phyloP scores from a whole-genome alignment of 768 basidiomycete species.

The Trametes gibbosa region DNA sequence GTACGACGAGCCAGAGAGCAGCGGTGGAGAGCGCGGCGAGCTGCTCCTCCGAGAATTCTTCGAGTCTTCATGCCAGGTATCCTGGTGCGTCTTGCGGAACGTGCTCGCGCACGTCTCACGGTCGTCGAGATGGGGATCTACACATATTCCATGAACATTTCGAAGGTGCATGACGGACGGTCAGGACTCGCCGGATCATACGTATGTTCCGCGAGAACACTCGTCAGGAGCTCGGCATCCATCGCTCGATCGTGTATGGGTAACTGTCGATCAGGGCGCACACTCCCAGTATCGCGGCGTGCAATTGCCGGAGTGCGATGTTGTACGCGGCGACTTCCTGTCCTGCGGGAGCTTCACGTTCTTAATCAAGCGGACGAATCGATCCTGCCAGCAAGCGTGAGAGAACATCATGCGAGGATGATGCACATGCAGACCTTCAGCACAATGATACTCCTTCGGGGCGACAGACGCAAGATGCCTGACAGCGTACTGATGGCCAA shows the following conservation, averaged over 20 bases:
- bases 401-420: conserved; percentile 8
- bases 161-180: too few relatives aligned
- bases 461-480: conserved; percentile 79
- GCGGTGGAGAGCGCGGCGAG: conserved; percentile 75
- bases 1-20: conserved; percentile 83
- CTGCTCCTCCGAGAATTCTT: conserved; percentile 85
- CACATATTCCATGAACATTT: background rate
- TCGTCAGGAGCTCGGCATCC: conserved; percentile 86
- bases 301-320: conserved; percentile 69
- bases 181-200: conserved; percentile 68
- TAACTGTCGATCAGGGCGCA: conserved; percentile 92
- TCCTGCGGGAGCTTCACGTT: conserved; percentile 60
- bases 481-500: conserved; percentile 59
- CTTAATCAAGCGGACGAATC: conserved; percentile 74
- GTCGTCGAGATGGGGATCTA: conserved; percentile 83
- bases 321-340: conserved; percentile 67
- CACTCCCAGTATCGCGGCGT: conserved; percentile 92
- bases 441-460: conserved; percentile 70
- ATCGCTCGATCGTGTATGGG: conserved; percentile 93
- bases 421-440: conserved; percentile 52
- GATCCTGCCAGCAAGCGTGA: conserved; percentile 45
- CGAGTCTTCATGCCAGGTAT: conserved; percentile 89
- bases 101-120: conserved; percentile 76
- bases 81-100: conserved; percentile 81
- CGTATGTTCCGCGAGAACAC: conserved; percentile 75